Percentiles rank a stretch among this genome's conserved stretches.
Evolutionary conservation across 2,329 filamentous ascomycete genomes (phyloP).

Genomic region (Claviceps fusiformis): DNA sequence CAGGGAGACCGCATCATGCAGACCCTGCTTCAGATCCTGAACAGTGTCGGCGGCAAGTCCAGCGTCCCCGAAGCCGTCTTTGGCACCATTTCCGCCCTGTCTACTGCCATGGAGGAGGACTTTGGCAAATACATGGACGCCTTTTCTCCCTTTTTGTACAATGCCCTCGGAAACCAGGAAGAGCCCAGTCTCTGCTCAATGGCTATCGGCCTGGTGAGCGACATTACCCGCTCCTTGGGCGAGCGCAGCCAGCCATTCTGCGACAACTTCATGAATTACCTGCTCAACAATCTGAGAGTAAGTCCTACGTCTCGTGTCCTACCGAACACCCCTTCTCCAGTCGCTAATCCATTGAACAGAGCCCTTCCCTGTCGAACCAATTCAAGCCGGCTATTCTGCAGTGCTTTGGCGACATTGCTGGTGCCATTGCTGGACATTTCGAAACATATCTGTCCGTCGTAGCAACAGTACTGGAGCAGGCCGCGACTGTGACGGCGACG

Average conservation of each 20-base stretch:
- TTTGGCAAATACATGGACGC: constrained; percentile 97
- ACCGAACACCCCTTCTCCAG: too few species aligned
- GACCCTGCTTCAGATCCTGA: constrained; percentile 67
- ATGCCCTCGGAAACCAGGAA: constrained; percentile 87
- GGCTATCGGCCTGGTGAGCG: constrained; percentile 93
- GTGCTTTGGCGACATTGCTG: constrained; percentile 94
- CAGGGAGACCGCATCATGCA: constrained; percentile 93
- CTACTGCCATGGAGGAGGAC: constrained; percentile 80
- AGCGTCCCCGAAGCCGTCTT: constrained; percentile 92
- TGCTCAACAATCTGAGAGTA: constrained; percentile 80
- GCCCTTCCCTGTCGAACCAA: constrained; percentile 77
- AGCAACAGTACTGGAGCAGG: constrained; percentile 86
- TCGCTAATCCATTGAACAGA: constrained; percentile 30
- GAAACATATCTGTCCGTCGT: constrained; percentile 89
- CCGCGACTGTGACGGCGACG: constrained; percentile 65
- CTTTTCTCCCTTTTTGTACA: constrained; percentile 85
- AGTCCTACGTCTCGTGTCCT: constrained; percentile 16
- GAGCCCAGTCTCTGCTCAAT: constrained; percentile 89
- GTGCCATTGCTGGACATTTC: constrained; percentile 82
- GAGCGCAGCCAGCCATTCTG: constrained; percentile 89
- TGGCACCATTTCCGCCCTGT: constrained; percentile 79
- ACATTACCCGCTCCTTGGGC: constrained; percentile 84
- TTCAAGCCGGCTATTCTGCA: constrained; percentile 97
- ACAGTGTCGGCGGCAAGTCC: constrained; percentile 67
- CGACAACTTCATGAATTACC: constrained; percentile 95